These are phyloP conservation scores for Chlorella sp. DNA, from an alignment of 139 green algal genomes.

Conservation along the genomic window DNA sequence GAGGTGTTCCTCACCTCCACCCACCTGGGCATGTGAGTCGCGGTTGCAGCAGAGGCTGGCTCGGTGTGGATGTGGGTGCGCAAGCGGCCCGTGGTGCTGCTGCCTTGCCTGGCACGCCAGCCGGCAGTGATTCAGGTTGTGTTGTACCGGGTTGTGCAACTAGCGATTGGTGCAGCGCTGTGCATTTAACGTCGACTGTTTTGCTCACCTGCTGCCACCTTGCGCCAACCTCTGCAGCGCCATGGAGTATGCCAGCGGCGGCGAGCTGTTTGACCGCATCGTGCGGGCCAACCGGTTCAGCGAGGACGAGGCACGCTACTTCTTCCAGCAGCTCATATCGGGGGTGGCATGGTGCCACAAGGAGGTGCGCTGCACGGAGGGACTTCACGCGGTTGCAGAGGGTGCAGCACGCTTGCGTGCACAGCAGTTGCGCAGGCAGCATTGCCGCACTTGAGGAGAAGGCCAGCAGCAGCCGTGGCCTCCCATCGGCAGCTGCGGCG, in stretches of 20 bases:
- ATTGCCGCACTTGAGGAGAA: too few relatives aligned
- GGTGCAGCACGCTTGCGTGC: too few relatives aligned
- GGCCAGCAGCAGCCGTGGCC: too few relatives aligned
- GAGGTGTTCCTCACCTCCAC: slow-evolving; percentile 64
- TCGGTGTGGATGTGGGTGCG: background rate
- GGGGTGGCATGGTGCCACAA: slow-evolving; percentile 96
- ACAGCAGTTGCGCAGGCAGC: too few relatives aligned
- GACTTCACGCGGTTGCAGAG: too few relatives aligned
- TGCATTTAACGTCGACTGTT: background rate
- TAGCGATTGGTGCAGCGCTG: slow-evolving; percentile 45
- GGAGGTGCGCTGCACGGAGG: slow-evolving; percentile 69
- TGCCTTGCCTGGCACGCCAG: background rate
- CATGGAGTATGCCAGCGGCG: slow-evolving; percentile 88
- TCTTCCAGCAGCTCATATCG: slow-evolving; percentile 98
- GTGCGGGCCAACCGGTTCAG: slow-evolving; percentile 91
- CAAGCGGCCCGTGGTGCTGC: too few relatives aligned
- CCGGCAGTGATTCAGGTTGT: background rate
- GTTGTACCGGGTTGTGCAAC: background rate
- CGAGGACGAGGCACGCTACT: slow-evolving; percentile 98
- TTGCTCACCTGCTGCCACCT: background rate
- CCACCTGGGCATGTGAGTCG: too few relatives aligned
- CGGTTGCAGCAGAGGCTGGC: background rate
- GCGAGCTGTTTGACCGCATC: slow-evolving; percentile 98
- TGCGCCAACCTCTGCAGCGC: slow-evolving; percentile 84
- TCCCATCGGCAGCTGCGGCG: too few relatives aligned